Evolutionary conservation across 2,329 filamentous ascomycete species (phyloP), one percentile per base, ranked within the genome.

Genomic region (Trichoderma semiorbis): DNA sequence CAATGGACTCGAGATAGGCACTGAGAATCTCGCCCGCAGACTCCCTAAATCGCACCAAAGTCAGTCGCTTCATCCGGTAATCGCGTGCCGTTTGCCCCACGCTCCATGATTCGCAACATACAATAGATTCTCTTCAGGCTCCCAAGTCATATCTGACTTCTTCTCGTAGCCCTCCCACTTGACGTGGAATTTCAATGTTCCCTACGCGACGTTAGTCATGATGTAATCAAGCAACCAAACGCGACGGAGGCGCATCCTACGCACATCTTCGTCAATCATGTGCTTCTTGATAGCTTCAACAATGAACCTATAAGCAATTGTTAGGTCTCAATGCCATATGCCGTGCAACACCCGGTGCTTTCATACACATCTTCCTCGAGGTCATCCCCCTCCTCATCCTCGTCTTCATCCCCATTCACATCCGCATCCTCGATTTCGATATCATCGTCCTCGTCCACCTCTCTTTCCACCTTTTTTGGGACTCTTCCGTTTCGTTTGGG

Each of bases 121-220:
- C 80, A 74, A 57, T 7, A 82, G 75, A 72, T 94, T 95, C 12
- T 89, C 88, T 76, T 93, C 90, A 0, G 92, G 90, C 78, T 96
- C 93, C 93, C 92, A 95, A 0, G 93, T 96, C 77, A 88, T 82
- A 75, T 96, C 93, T 0, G 83, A 80, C 73, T 90, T 89, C 73
- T 90, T 87, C 0, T 92, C 88, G 73, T 91, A 96, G 3, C 93
- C 93, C 74, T 93, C 89, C 93, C 93, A 96, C 77, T 95, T 94
- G 43, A 96, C 92, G 66, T 91, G 86, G 77, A 92, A 94, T 61
- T 86, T 85, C 0, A 90, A 77, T 5, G 79, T 78, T 24, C 87
- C 87, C 83, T 89, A 72, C 10, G n/a, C 30, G 36, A 21, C 11
- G 32, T 70, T n/a, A 71, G 64, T 34, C 24, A 11, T 39, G 34